Evolutionary conservation across 257 asterid genomes (phyloP), one percentile per base, ranked within the genome.

Genomic region (Osmanthus fragrans): DNA sequence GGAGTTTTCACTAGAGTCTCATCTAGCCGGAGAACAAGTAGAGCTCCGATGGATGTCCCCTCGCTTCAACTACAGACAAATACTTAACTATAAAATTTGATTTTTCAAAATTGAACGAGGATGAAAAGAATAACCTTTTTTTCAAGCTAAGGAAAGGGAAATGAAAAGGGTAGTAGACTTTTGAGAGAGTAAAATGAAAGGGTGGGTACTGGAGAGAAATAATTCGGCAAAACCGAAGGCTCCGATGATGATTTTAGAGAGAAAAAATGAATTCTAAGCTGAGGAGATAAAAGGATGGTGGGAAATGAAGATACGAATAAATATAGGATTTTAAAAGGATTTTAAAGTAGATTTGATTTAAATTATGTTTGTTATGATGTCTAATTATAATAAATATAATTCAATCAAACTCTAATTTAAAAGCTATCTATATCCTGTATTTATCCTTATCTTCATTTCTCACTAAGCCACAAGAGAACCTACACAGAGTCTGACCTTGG

Each of bases 281-380:
- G 32, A 40, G 92, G 91, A 71, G 96, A 90, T 93, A 87, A 83
- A 11, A 42, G 16, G 51, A 42, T 42, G 51, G 12, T 42, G 51
- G 51, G 18, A 12, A 13, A 42, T 42, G 51, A 42, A 42, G 51
- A 42, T 42, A 12, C 12, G 51, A 42, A 42, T 42, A 42, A 42
- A 42, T 42, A 42, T 42, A 42, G 51, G 42, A 39, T 39, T 39
- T 39, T 1, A 39, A 39, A 7, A 39, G 12, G 51, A 42, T 42
- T 42, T 40, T 42, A 12, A 42, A 42, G 51, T 42, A 42, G 51
- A 0, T 42, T 42, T 42, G 51, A 3, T 42, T 42, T 11, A 42
- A 42, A 42, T 42, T 2, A 11, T 42, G 51, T 42, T 42, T 42
- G 51, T 12, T 42, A 42, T 42, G 51, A 42, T 42, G 12, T 12